A percentile compares a stretch with the other conserved stretches of the same genome.
phyloP scores from a whole-genome alignment of 164 flowering plant species.

The Macadamia tetraphylla region DNA sequence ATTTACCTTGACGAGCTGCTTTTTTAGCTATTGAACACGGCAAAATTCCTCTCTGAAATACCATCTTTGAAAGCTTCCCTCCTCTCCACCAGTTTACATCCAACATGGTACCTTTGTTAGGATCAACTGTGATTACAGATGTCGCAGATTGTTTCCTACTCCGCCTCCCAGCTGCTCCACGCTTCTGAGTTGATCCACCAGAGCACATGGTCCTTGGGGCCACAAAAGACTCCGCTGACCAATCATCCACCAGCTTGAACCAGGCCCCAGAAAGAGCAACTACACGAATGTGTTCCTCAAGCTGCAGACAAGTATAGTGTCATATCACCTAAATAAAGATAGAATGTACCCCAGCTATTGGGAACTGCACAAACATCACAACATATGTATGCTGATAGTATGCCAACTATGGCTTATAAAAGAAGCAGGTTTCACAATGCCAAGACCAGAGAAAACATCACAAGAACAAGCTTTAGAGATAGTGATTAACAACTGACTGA shows the following conservation, averaged over 20 bases:
- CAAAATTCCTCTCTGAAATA: conserved; percentile 63
- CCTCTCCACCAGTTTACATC: conserved; percentile 81
- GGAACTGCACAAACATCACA: neutral
- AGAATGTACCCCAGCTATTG: neutral
- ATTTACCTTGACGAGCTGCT: conserved; percentile 79
- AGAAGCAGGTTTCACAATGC: neutral
- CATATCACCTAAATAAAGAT: too few relatives aligned
- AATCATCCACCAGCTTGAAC: conserved; percentile 72
- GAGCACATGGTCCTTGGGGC: conserved; percentile 29
- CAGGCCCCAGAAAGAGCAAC: conserved; percentile 77
- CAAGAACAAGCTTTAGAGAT: too few relatives aligned
- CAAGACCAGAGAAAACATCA: too few relatives aligned
- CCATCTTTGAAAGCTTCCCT: conserved; percentile 49
- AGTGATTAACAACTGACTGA: too few relatives aligned
- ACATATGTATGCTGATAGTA: neutral
- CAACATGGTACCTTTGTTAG: conserved; percentile 17
- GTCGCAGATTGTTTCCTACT: conserved; percentile 46
- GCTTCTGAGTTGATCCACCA: conserved; percentile 48
- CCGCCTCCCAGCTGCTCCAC: conserved; percentile 53
- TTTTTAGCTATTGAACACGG: conserved; percentile 45
- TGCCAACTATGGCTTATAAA: neutral
- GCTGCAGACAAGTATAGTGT: conserved; percentile 40
- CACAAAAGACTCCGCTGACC: conserved; percentile 40
- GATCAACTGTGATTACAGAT: conserved; percentile 33
- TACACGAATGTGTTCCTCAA: conserved; percentile 63